Base-by-base conservation (phyloP, 768 basidiomycete species). In the Rubroboletus satanas region DNA sequence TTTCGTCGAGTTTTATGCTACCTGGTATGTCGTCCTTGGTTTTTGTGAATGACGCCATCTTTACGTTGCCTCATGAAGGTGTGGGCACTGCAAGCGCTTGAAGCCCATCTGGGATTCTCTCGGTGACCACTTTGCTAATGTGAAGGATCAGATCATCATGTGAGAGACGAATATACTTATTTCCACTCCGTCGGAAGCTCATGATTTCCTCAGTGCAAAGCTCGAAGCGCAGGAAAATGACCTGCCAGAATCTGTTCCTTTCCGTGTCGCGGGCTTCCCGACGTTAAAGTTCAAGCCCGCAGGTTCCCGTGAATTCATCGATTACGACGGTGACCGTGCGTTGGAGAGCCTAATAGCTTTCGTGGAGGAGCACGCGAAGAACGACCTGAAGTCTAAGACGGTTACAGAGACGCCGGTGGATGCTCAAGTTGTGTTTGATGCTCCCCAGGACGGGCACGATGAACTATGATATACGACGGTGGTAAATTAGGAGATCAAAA, bases 201-300 rank as follows among this genome's bases (percentile, higher is more conserved):
- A 66, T 52, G 55, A 26, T 43, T 33, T 50, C 33, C 49, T 5
- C 55, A 93, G 90, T 70, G 95, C 93, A 66, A 98, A 98, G 76
- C 85, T 98, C 77, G 97, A 99, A 61, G 92, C 93, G 2, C 87
- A 87, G 55, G 94, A 97, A 74, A 99, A 99, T 71, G 97, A 99
- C 70, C 80, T 99, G 15, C 96, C 97, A 45, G 78, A 86, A 18
- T 82, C 82, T n/a, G 83, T 87, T 55, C 83, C 87, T 32, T 98
- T 99, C 91, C 83, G 86, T 50, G 74, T 98, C 55, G 65, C 77
- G 52, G 91, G 93, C 38, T 94, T 93, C 88, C 96, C 97, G 8
- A 98, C 97, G 6, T 69, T 98, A 67, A 98, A 98, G 71, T 96
- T 99, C 82, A 95, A 94, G 77, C 80, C 85, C 5, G 96, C 97